These are phyloP conservation scores for Podospora bellae-mahoneyi DNA, from an alignment of 495 filamentous ascomycete species.

Conservation along the genomic window DNA sequence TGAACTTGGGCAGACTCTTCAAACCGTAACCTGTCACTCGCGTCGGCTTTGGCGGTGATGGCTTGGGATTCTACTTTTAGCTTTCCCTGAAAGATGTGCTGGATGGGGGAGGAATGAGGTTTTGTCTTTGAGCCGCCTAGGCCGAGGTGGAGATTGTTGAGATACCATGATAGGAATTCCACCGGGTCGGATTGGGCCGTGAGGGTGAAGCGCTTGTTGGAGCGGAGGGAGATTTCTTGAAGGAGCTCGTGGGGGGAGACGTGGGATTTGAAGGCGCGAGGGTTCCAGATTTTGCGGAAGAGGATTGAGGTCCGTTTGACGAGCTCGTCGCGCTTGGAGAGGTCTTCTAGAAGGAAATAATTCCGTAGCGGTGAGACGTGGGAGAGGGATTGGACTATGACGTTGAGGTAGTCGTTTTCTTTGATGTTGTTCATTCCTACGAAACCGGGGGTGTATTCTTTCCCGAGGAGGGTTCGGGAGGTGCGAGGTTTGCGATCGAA, in stretches of 20 bases:
- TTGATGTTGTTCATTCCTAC: slow-evolving; percentile 99
- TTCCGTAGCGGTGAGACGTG: slow-evolving; percentile 90
- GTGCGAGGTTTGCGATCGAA: slow-evolving; percentile 74
- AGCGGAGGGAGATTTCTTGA: slow-evolving; percentile 86
- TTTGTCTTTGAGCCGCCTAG: slow-evolving; percentile 88
- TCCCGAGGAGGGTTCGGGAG: slow-evolving; percentile 73
- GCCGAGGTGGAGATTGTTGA: slow-evolving; percentile 89
- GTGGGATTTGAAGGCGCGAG: slow-evolving; percentile 92
- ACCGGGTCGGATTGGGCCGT: slow-evolving; percentile 91
- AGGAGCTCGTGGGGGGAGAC: slow-evolving; percentile 96
- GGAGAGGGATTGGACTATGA: slow-evolving; percentile 87
- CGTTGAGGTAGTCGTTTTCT: slow-evolving; percentile 97
- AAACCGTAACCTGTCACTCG: slow-evolving; percentile 84
- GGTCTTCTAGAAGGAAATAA: slow-evolving; percentile 83
- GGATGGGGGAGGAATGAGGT: slow-evolving; percentile 74
- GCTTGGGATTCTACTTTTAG: slow-evolving; percentile 89
- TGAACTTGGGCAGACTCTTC: slow-evolving; percentile 84
- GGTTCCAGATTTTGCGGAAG: slow-evolving; percentile 97
- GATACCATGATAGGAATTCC: slow-evolving; percentile 94
- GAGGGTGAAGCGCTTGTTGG: slow-evolving; percentile 87
- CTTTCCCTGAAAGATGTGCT: slow-evolving; percentile 87
- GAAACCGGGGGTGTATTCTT: slow-evolving; percentile 87
- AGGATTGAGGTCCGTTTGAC: slow-evolving; percentile 82
- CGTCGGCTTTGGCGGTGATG: slow-evolving; percentile 89
- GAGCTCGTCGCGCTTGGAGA: slow-evolving; percentile 54